Evolutionary conservation across 768 basidiomycete species (phyloP), one percentile per base, ranked within the genome.

Genomic region (Psilocybe subaeruginosa): DNA sequence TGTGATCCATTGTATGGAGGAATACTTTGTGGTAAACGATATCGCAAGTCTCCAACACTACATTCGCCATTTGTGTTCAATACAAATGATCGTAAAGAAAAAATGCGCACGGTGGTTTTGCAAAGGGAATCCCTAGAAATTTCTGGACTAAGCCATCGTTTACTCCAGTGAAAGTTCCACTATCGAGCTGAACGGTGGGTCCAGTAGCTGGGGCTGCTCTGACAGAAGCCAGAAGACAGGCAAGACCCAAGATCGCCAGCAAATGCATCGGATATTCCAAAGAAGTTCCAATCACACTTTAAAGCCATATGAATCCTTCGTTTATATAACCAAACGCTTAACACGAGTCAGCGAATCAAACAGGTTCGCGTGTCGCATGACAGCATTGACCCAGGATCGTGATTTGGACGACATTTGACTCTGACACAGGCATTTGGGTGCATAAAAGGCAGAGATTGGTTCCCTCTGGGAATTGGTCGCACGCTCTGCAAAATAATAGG

Each of bases 101-200:
- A 7, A 56, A 29, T 12, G 58, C 1, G 62, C 80, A 86, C 85
- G 83, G 82, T 29, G 85, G 79, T 66, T 79, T 61, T 7, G 82
- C 84, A 51, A 80, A 86, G 0, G 83, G 83, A 29, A 86, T 82
- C 1, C 83, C 83, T 3, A 82, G 67, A 66, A 82, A 85, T 59
- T 76, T 74, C 9, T 76, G 68, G 5, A 75, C 66, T 2, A 61
- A 56, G 3, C 75, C 74, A n/a, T 69, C 69, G 9, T 67, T 66
- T 30, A 62, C 66, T 17, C 84, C 84, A 14, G 72, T 73, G 55
- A 84, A 73, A 0, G 77, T 82, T 3, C 74, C 82, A 49, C 70
- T 61, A 61, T 81, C 80, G 35, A 84, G 73, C 7, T 66, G 73
- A 30, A 84, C 73, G 1, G 74, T 74, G 1, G 76, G 74, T 8